phyloP scores from a whole-genome alignment of 208 protist species.

The Angomonas deanei region DNA sequence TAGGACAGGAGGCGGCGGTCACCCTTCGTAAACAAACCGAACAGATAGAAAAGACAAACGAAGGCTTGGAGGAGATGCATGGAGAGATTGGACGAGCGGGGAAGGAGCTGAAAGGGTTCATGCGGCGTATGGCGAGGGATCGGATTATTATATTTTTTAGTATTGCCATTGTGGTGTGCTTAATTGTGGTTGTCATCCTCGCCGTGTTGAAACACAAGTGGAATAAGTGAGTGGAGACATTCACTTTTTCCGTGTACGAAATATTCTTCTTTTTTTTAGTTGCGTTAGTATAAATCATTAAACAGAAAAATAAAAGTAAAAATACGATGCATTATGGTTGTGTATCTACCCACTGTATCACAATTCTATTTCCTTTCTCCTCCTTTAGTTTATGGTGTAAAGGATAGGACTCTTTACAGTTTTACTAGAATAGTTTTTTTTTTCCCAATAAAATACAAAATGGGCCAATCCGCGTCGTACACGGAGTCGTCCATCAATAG shows the following conservation, averaged over 20 bases:
- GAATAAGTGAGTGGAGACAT: constrained; percentile 10
- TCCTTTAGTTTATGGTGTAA: constrained; percentile 5
- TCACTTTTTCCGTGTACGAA: no score
- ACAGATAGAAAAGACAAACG: constrained; percentile 66
- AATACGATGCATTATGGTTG: no score
- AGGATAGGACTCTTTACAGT: not conserved
- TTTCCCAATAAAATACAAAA: constrained; percentile 4
- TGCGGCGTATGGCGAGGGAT: constrained; percentile 79
- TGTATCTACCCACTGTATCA: not conserved
- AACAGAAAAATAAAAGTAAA: not conserved
- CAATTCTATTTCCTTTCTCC: not conserved
- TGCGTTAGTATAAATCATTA: not conserved
- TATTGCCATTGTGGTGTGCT: constrained; percentile 67
- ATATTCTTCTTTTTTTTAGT: not conserved
- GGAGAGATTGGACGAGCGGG: constrained; percentile 29
- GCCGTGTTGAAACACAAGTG: constrained; percentile 34
- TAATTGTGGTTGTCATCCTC: constrained; percentile 72
- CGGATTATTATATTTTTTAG: constrained; percentile 82
- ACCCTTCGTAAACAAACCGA: constrained; percentile 66
- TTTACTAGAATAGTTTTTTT: constrained; percentile 3
- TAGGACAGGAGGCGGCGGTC: constrained; percentile 48
- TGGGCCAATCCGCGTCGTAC: constrained; percentile 58
- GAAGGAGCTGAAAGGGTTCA: constrained; percentile 50
- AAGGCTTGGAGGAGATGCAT: constrained; percentile 46
- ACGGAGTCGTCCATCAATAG: constrained; percentile 35